Conservation (phyloP, 371 early-diverging fungal genomes). For the Mortierella sp. region DNA sequence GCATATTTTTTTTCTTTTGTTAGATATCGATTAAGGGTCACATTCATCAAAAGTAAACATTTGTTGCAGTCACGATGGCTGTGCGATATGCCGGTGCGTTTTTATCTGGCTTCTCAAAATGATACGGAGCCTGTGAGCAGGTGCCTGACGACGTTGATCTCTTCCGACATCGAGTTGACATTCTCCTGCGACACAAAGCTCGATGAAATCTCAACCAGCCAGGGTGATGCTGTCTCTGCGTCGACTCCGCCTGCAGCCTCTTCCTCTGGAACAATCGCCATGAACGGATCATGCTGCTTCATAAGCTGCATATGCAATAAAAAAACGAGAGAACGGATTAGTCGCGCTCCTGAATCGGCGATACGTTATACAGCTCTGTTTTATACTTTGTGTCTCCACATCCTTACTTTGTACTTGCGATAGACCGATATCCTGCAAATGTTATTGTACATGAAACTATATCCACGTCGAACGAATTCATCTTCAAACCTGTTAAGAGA, state of each 20-base stretch:
- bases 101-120: not conserved
- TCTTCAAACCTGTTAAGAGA: slow-evolving; percentile 32
- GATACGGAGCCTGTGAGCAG: slow-evolving; percentile 40
- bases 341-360: too few relatives aligned
- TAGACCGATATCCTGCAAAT: slow-evolving; percentile 53
- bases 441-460: slow-evolving; percentile 52
- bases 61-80: not conserved
- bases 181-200: slow-evolving; percentile 53
- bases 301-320: slow-evolving; percentile 21
- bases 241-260: slow-evolving; percentile 13
- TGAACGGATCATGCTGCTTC: slow-evolving; percentile 46
- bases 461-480: slow-evolving; percentile 50
- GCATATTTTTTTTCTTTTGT: slow-evolving; percentile 19
- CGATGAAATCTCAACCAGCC: slow-evolving; percentile 51
- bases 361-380: too few relatives aligned
- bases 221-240: slow-evolving; percentile 32
- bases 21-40: slow-evolving; percentile 19
- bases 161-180: slow-evolving; percentile 52
- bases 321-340: not conserved
- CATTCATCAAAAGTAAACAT: not conserved
- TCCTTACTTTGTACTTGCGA: slow-evolving; percentile 49
- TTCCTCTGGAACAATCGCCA: slow-evolving; percentile 31
- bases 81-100: not conserved
- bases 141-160: slow-evolving; percentile 46
- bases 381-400: too few relatives aligned